Evolutionary conservation across 108 stramenopile species (phyloP).

Genomic region (Fragilaria crotonensis): DNA sequence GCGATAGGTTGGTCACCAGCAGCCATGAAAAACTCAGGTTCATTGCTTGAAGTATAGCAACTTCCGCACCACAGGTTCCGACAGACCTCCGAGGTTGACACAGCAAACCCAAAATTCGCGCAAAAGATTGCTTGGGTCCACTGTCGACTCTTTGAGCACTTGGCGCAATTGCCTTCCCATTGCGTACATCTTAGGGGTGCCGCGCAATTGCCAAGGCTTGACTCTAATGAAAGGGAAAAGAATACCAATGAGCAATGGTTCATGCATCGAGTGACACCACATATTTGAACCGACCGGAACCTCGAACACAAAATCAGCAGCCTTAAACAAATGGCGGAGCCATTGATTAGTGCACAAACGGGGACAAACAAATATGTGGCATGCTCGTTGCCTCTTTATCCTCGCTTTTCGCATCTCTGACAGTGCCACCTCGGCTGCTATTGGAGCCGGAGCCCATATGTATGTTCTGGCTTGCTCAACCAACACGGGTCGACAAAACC

Average conservation of each 20-base stretch:
- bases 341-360: constrained; percentile 13
- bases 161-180: constrained; percentile 12
- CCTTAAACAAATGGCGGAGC: constrained; percentile 14
- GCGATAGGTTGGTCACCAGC: too few relatives aligned
- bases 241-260: constrained; percentile 22
- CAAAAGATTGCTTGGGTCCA: too few relatives aligned
- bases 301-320: constrained; percentile 10
- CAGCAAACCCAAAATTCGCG: constrained; percentile 6
- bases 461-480: too few relatives aligned
- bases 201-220: constrained; percentile 20
- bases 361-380: constrained; percentile 7
- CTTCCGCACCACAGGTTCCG: too few relatives aligned
- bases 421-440: constrained; percentile 13
- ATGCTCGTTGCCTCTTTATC: constrained; percentile 17
- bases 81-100: constrained; percentile 7
- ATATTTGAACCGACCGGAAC: constrained; percentile 1
- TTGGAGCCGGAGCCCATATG: constrained; percentile 27
- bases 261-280: constrained; percentile 24
- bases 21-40: too few relatives aligned
- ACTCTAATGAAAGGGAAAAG: constrained; percentile 15
- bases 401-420: constrained; percentile 23
- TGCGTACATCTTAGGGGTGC: constrained; percentile 16
- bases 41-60: too few relatives aligned
- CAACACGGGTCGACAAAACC: too few relatives aligned
- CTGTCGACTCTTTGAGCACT: constrained; percentile 21